Evolutionary conservation across 768 basidiomycete species (phyloP).

Genomic region (Naganishia vishniacii): DNA sequence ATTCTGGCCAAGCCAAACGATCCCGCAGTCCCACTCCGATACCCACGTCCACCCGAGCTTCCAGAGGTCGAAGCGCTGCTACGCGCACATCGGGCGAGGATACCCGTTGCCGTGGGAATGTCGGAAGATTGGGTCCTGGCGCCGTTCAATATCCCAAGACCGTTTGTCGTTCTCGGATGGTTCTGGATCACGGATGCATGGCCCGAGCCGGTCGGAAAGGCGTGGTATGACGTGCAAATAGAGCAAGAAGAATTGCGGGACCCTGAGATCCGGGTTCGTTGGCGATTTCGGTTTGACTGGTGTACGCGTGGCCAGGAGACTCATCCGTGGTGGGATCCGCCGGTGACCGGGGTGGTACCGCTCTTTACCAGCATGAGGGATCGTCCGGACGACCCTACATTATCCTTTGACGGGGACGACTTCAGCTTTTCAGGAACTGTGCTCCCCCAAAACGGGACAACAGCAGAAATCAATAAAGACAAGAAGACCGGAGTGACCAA

Average conservation of each 20-base stretch:
- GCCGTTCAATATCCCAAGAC: slow-evolving; percentile 38
- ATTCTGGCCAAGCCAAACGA: not conserved
- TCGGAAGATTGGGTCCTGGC: slow-evolving; percentile 38
- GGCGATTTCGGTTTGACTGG: slow-evolving; percentile 44
- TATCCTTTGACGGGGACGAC: not conserved
- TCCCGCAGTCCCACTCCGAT: not conserved
- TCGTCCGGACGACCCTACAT: not conserved
- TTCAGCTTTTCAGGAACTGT: not conserved
- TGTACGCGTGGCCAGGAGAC: slow-evolving; percentile 25
- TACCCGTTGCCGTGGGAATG: slow-evolving; percentile 39
- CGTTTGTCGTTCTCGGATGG: slow-evolving; percentile 43
- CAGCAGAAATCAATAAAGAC: not conserved
- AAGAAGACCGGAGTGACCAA: not conserved
- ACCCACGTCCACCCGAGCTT: slow-evolving; percentile 26
- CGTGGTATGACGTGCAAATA: slow-evolving; percentile 14
- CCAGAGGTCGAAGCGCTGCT: slow-evolving; percentile 38
- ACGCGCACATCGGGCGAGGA: slow-evolving; percentile 35
- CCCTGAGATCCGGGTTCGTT: slow-evolving; percentile 29
- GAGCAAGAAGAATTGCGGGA: not conserved
- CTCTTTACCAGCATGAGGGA: not conserved
- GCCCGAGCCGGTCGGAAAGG: slow-evolving; percentile 22
- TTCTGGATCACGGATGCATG: slow-evolving; percentile 45
- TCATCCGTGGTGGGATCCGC: slow-evolving; percentile 32
- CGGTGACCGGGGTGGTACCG: not conserved
- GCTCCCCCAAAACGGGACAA: not conserved